A percentile compares a stretch with the other conserved stretches of the same genome.
Conservation (phyloP, 2,329 filamentous ascomycete species). For the Colletotrichum incanum region DNA sequence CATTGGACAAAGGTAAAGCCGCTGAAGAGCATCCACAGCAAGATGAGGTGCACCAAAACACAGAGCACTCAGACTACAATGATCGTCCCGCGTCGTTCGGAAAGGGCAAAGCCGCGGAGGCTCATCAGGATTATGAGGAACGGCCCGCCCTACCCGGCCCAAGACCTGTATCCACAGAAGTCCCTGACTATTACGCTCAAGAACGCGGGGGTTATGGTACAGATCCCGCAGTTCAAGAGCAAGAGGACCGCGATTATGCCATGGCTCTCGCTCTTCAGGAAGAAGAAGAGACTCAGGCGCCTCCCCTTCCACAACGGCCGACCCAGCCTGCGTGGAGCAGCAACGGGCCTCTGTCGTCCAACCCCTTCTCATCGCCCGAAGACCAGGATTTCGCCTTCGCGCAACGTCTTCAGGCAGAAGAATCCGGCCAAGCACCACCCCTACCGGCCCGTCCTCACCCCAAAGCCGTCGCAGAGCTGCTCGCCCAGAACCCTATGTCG, state of each 20-base stretch:
- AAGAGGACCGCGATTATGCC: conserved; percentile 38
- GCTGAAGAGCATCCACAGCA: neutral
- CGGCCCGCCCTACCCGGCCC: conserved; percentile 2
- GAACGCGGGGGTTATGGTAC: conserved; percentile 13
- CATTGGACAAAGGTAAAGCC: conserved; percentile 5
- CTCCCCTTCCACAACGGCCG: conserved; percentile 22
- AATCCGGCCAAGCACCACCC: conserved; percentile 26
- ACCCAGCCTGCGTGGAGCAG: conserved; percentile 20
- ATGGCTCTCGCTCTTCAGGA: conserved; percentile 40
- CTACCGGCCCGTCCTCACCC: conserved; percentile 33
- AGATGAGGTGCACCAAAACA: neutral
- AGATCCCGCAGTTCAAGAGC: conserved; percentile 28
- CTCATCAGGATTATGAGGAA: neutral
- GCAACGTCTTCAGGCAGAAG: conserved; percentile 31
- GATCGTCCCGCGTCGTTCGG: neutral
- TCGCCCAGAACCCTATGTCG: conserved; percentile 21
- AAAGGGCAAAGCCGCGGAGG: conserved; percentile 24
- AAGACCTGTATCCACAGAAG: conserved; percentile 17
- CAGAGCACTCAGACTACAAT: neutral
- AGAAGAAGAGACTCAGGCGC: conserved; percentile 30
- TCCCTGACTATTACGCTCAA: conserved; percentile 38
- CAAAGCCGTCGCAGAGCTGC: conserved; percentile 32
- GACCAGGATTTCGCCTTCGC: conserved; percentile 35
- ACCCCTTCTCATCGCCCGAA: conserved; percentile 28
- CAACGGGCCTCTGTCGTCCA: conserved; percentile 7